Base-by-base conservation (phyloP, 352 stramenopile species). In the Pythium sukuiense region DNA sequence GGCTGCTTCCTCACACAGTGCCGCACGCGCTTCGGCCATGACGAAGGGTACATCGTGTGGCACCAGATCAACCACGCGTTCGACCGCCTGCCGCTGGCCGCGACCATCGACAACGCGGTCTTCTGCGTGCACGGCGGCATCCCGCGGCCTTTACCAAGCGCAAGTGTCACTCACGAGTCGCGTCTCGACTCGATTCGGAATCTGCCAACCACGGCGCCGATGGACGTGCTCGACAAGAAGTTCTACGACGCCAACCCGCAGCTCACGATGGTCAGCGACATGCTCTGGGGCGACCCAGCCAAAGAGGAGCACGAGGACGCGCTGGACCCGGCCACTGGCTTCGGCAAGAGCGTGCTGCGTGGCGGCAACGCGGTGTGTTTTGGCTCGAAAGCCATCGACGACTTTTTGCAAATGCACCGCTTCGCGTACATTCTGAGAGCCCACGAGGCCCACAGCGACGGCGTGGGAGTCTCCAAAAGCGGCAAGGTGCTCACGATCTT, bases 401-500 rank as follows among this genome's bases (percentile, higher is more conserved):
- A 76, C 1, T 96, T 96, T 56, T 66, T 95, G 5, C 58, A 72
- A 16, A 57, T 52, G 20, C 83, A 93, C 61, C 56, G 71, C 2
- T 76, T 94, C 11, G 73, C 84, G 48, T 74, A 77, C 30, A 84
- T 96, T 11, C 54, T 96, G 14, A 76, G 88, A 32, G 88, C 88
- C 1, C 88, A 96, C 54, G 87, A 94, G 53, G 77, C 89, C 18
- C 65, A 66, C 20, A 49, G 97, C 60, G 96, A 99, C 61, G 97
- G 97, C 20, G 58, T 92, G 3, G 67, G 50, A 0, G 69, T 92
- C 14, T 71, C 76, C 41, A 89, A 89, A 30, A 68, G 70, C 8
- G 80, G 82, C 14, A 73, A 78, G 2, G 75, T 90, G 56, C 61
- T 91, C 49, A 92, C 84, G 20, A 70, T 92, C 27, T 92, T 92